phyloP scores from a whole-genome alignment of 1,284 basidiomycete species.

The Tylopilus sp. region DNA sequence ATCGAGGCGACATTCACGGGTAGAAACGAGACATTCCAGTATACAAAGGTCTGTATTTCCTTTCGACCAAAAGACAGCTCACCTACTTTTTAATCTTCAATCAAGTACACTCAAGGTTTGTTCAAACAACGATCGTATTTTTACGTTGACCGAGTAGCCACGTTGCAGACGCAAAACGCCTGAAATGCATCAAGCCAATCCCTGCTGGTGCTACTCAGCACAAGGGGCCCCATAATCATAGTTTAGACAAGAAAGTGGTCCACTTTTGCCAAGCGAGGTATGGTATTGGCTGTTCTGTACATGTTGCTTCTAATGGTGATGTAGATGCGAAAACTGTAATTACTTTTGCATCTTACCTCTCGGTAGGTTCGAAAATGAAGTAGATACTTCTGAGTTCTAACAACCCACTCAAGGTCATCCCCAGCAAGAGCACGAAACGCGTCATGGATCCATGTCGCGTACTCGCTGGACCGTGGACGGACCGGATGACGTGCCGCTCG shows the following conservation, averaged over 20 bases:
- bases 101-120: slow-evolving; percentile 23
- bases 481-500: slow-evolving; percentile 55
- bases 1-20: slow-evolving; percentile 68
- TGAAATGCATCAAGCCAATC: slow-evolving; percentile 60
- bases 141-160: neutral
- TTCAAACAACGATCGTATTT: neutral
- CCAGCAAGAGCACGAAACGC: slow-evolving; percentile 70
- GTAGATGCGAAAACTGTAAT: slow-evolving; percentile 64
- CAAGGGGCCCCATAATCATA: slow-evolving; percentile 61
- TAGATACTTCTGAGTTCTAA: neutral
- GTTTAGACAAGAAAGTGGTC: slow-evolving; percentile 50
- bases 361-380: slow-evolving; percentile 46
- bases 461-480: slow-evolving; percentile 68
- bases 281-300: no score
- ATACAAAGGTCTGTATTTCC: slow-evolving; percentile 54
- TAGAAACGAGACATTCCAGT: slow-evolving; percentile 58
- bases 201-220: slow-evolving; percentile 56
- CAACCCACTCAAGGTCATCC: slow-evolving; percentile 58
- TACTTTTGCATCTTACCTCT: slow-evolving; percentile 70
- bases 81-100: neutral
- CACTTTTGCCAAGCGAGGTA: slow-evolving; percentile 66
- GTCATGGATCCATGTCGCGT: slow-evolving; percentile 71
- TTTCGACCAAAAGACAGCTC: neutral
- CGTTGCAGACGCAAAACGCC: slow-evolving; percentile 56
- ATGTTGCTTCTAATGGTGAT: no score